phyloP scores from a whole-genome alignment of 345 rosid species.

The Dipteronia sinensis region DNA sequence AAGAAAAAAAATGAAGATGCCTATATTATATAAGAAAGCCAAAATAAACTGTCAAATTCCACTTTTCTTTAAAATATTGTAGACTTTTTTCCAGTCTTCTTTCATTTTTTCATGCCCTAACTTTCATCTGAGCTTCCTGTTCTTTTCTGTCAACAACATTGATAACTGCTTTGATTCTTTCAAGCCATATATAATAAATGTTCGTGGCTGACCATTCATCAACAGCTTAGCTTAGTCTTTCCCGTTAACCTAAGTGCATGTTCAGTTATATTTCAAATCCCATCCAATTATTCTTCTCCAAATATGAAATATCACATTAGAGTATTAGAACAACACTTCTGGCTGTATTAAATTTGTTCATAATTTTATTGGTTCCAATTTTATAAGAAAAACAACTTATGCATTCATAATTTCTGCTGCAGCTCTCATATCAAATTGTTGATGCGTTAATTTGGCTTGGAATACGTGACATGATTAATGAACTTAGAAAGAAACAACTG shows the following conservation, averaged over 20 bases:
- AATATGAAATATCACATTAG: neutral
- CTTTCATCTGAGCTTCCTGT: neutral
- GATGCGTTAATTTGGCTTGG: constrained; percentile 57
- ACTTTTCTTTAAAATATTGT: neutral
- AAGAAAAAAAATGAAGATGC: constrained; percentile 4
- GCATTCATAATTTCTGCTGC: constrained; percentile 13
- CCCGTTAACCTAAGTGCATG: neutral
- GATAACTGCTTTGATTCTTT: neutral
- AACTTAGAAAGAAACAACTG: constrained; percentile 51
- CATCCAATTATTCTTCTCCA: neutral
- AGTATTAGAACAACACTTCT: neutral
- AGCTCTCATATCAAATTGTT: constrained; percentile 63
- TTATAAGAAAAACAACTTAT: neutral
- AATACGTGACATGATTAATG: constrained; percentile 54
- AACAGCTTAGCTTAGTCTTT: neutral
- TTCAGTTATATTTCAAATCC: neutral
- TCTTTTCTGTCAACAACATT: neutral
- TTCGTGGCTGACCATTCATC: neutral
- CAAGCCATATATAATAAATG: neutral
- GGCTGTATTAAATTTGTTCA: neutral
- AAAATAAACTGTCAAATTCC: neutral
- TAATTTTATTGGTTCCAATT: neutral
- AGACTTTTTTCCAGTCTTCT: neutral
- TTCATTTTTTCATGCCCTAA: neutral
- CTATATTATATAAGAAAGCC: neutral